Evolutionary conservation across 2,329 filamentous ascomycete species (phyloP), one percentile per base, ranked within the genome.

Genomic region (Beauveria medogensis): DNA sequence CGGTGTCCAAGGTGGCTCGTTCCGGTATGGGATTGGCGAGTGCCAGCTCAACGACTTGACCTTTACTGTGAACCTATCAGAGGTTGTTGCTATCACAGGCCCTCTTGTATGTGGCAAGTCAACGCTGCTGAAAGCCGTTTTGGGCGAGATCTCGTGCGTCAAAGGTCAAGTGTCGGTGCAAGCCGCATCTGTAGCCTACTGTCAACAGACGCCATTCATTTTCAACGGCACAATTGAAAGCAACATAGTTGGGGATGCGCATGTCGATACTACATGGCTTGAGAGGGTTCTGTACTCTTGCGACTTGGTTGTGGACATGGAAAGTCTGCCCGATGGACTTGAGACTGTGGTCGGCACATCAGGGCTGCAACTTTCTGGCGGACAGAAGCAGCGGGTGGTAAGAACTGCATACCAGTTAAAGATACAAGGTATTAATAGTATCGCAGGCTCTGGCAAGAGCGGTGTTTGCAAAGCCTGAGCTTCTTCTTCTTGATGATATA

Each of bases 401-500:
- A 43, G 52, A 28, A 9, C 52, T 43, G 14, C 22, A 28, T 6
- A 12, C 22, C 5, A 26, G 1, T 28, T 43, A 22, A 30, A 10
- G 37, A 44, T 14, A n/a, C 22, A 44, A 55, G 16, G 44, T 12
- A 44, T 4, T 55, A 7, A 55, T 43, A 43, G 20, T 28, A n/a
- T 40, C 9, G 0, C 22, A 55, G 44, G 76, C 54, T 10, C 37
- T 57, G 54, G 54, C 54, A 47, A 26, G 54, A n/a, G 41, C 54
- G 3, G 3, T 57, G n/a, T 57, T 47, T 40, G 2, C 54, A 37
- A 57, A 57, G 22, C 54, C 54, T 1, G 41, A 57, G 43, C n/a
- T 57, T 48, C 54, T 57, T 20, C 53, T 55, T 46, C 43, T 55
- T 30, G 53, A 55, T 37, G 53, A 79, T 53, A 65, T 68, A 0